Conservation (phyloP, 2,329 filamentous ascomycete genomes). For the Ascocoryne sarcoides region DNA sequence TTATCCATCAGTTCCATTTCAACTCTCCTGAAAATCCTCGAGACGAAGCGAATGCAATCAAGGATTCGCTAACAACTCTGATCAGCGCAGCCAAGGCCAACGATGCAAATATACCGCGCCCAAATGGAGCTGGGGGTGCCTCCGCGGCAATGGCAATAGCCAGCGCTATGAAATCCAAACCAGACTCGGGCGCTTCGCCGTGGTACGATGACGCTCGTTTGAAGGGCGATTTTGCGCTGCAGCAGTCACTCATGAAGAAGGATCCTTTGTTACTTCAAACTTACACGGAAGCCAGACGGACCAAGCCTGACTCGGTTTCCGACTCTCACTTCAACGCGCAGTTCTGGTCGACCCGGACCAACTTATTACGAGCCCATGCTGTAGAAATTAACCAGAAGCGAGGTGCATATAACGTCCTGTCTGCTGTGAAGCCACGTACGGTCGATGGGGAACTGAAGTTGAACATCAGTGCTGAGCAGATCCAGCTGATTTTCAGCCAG, state of each 20-base stretch:
- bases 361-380: constrained; percentile 79
- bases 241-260: constrained; percentile 79
- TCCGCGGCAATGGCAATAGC: constrained; percentile 73
- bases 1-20: constrained; percentile 81
- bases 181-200: constrained; percentile 39
- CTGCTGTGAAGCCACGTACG: constrained; percentile 73
- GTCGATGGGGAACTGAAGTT: constrained; percentile 69
- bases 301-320: constrained; percentile 77
- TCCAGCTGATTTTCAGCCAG: constrained; percentile 85
- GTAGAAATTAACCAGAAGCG: constrained; percentile 81
- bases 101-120: constrained; percentile 26
- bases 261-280: constrained; percentile 69
- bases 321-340: constrained; percentile 77
- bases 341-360: constrained; percentile 88
- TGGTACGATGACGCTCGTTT: constrained; percentile 78
- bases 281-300: constrained; percentile 74
- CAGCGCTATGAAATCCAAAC: constrained; percentile 51
- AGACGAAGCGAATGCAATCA: constrained; percentile 75
- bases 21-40: constrained; percentile 68
- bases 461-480: constrained; percentile 83
- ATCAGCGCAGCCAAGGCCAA: constrained; percentile 48
- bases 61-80: constrained; percentile 70
- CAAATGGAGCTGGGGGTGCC: constrained; percentile 32
- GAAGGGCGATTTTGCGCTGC: constrained; percentile 69
- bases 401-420: constrained; percentile 88